phyloP scores from a whole-genome alignment of 768 basidiomycete species.

The Tylopilus balloui region DNA sequence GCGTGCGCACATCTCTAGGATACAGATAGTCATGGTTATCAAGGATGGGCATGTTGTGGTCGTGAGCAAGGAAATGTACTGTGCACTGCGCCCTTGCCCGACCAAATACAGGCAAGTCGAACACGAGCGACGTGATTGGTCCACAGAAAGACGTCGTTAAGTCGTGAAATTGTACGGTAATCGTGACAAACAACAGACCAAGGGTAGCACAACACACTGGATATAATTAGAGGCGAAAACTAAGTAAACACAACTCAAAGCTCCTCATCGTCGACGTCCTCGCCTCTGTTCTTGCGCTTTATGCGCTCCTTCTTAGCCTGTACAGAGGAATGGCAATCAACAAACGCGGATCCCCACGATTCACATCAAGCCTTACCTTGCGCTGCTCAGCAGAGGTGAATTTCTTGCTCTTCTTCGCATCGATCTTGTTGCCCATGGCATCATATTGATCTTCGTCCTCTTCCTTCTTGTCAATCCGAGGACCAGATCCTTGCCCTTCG shows the following conservation, averaged over 20 bases:
- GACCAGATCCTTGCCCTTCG: constrained; percentile 93
- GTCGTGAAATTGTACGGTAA: constrained; percentile 14
- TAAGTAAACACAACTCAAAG: constrained; percentile 28
- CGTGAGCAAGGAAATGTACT: constrained; percentile 12
- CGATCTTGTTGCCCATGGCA: constrained; percentile 98
- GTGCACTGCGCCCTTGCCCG: constrained; percentile 5
- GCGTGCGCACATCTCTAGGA: constrained; percentile 24
- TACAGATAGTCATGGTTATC: constrained; percentile 19
- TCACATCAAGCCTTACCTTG: constrained; percentile 45
- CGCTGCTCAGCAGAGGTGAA: constrained; percentile 75
- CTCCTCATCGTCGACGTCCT: constrained; percentile 67
- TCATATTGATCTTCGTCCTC: constrained; percentile 91
- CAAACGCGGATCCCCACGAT: not conserved
- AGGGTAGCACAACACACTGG: constrained; percentile 12
- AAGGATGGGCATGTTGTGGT: constrained; percentile 30
- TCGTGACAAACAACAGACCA: constrained; percentile 18
- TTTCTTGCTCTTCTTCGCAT: constrained; percentile 83
- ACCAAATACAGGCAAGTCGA: not conserved
- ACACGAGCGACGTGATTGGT: not conserved
- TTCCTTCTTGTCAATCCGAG: constrained; percentile 91
- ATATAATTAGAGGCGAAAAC: constrained; percentile 11
- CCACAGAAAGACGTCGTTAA: too few relatives aligned
- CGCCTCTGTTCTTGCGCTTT: constrained; percentile 82
- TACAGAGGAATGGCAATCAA: constrained; percentile 12
- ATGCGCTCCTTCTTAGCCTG: constrained; percentile 92